Percentiles rank a stretch among this genome's conserved stretches.
These are phyloP conservation scores for Xylaria multiplex DNA, from an alignment of 2,329 filamentous ascomycete genomes.

Conservation along the genomic window DNA sequence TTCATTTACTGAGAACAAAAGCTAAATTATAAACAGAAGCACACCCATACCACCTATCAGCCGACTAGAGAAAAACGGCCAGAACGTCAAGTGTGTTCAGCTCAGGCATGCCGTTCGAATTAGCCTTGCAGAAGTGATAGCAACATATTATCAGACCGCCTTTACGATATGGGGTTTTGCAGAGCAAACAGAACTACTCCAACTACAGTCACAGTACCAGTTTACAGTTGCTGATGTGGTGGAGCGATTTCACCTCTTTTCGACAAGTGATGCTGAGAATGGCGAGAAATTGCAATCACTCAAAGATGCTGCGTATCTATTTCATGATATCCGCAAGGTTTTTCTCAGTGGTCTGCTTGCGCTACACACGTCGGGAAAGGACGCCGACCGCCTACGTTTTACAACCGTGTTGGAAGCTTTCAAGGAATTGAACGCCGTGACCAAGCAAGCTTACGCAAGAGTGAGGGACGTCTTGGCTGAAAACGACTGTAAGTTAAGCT, in stretches of 20 bases:
- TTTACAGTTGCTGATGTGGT: conserved; percentile 77
- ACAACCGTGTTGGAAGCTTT: conserved; percentile 80
- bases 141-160: conserved; percentile 76
- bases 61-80: conserved; percentile 83
- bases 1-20: background rate
- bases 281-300: conserved; percentile 80
- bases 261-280: conserved; percentile 76
- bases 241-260: conserved; percentile 73
- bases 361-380: conserved; percentile 82
- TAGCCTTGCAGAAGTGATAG: conserved; percentile 75
- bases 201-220: conserved; percentile 91
- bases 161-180: conserved; percentile 76
- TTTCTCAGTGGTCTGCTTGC: conserved; percentile 90
- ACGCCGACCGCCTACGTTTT: conserved; percentile 81
- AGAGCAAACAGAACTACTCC: conserved; percentile 84
- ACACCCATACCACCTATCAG: conserved; percentile 91
- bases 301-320: conserved; percentile 82
- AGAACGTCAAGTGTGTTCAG: conserved; percentile 80
- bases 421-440: conserved; percentile 69
- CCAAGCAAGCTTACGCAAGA: conserved; percentile 70
- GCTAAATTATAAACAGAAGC: conserved; percentile 66
- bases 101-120: conserved; percentile 79
- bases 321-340: conserved; percentile 83
- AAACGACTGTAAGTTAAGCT: conserved; percentile 73
- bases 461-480: conserved; percentile 78